phyloP scores from a whole-genome alignment of 1,139 yeast genomes.

The Debaryomyces sp. region DNA sequence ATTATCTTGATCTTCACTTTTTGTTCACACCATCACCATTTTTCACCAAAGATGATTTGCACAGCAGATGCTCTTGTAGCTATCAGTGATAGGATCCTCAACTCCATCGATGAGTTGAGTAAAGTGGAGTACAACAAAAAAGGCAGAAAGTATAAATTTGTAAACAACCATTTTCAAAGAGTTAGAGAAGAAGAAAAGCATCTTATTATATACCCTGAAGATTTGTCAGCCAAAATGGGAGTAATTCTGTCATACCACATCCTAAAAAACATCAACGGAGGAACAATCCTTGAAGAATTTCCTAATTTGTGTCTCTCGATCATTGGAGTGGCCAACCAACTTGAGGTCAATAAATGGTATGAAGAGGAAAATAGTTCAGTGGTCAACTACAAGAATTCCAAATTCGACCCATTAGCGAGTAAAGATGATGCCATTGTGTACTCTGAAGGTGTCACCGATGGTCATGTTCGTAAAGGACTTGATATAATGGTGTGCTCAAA shows the following conservation, averaged over 20 bases:
- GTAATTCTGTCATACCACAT: slow-evolving; percentile 49
- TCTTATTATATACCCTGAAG: slow-evolving; percentile 44
- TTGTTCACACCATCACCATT: not conserved
- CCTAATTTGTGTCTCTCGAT: slow-evolving; percentile 53
- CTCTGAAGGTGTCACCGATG: slow-evolving; percentile 23
- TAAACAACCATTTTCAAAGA: slow-evolving; percentile 52
- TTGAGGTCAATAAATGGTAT: slow-evolving; percentile 54
- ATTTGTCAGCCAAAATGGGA: slow-evolving; percentile 36
- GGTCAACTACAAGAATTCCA: slow-evolving; percentile 36
- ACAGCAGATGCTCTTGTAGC: slow-evolving; percentile 31
- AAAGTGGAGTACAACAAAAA: slow-evolving; percentile 49
- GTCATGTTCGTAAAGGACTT: slow-evolving; percentile 46
- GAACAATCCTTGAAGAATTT: slow-evolving; percentile 33
- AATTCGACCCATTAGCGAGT: slow-evolving; percentile 30
- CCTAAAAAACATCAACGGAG: slow-evolving; percentile 37
- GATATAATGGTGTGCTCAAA: slow-evolving; percentile 50
- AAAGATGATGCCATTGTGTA: slow-evolving; percentile 34
- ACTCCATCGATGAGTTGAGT: slow-evolving; percentile 32
- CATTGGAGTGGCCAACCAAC: slow-evolving; percentile 51
- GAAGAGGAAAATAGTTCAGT: slow-evolving; percentile 51
- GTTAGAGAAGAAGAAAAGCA: slow-evolving; percentile 56
- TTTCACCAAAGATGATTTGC: slow-evolving; percentile 14
- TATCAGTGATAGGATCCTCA: slow-evolving; percentile 29
- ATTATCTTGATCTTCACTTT: not conserved
- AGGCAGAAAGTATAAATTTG: slow-evolving; percentile 55